Base-by-base conservation (phyloP, 2,329 filamentous ascomycete species). In the Monilinia vaccinii-corymbosi region DNA sequence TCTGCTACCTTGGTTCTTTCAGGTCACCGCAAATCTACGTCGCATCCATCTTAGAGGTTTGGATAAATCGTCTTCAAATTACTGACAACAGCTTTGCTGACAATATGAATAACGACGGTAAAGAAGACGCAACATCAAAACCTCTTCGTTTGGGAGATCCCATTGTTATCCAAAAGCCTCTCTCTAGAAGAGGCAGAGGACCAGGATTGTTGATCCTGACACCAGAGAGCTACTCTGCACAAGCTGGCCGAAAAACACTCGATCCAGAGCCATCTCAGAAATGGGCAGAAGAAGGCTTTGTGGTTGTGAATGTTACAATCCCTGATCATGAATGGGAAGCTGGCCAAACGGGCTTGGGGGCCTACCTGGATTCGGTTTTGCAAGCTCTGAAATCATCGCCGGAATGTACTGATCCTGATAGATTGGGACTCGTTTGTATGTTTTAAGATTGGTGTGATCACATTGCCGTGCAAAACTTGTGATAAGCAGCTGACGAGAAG, bases 221-320 rank as follows among this genome's bases (percentile, higher is more conserved):
- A 25, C 64, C 64, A 32, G 34, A 55, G 23, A 10, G 58, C 46
- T 53, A 64, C 50, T 31, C 57, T 49, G 34, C 56, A 52, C 3
- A 42, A 62, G 18, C 63, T 63, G 49, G 68, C n/a, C 60, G 46
- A 13, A 61, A 62, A 44, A 62, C 58, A n/a, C 50, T 67, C 3
- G 65, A 67, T 62, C 65, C 65, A 10, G 64, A 63, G n/a, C 72
- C 72, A 6, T 50, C 69, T 44, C 67, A 70, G 48, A 74, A 75
- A 67, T 75, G 72, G 72, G 73, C 73, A 9, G 72, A 74, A 52
- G 72, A 74, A 57, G 71, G 72, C 4, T 75, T 70, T 61, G 65
- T 70, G 1, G 70, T 55, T 16, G 49, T 52, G 36, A 50, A 52
- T 23, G 28, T 58, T 14, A 58, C 47, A 21, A 14, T 42, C 18